Base-by-base conservation (phyloP, 78 protist species). In the Dictyostelium citrinum region DNA sequence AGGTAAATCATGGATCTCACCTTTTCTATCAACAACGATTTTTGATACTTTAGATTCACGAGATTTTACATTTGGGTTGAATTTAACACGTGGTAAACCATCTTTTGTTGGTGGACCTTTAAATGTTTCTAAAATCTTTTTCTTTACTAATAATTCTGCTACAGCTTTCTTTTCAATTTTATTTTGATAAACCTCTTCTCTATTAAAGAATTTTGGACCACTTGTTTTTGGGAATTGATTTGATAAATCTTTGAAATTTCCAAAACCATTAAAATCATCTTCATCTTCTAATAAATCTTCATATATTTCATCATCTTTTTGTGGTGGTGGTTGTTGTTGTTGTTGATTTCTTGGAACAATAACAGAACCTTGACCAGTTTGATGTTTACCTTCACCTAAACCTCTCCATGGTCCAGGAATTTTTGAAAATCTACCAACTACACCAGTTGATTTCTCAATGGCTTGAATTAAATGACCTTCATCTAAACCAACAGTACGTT, bases 341-440 rank as follows among this genome's bases (percentile, higher is more conserved):
- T 7, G 24, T 35, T 12, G 20, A 58, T 9, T 43, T 64, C 35
- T 64, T n/a, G 27, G 12, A 7, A 11, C 8, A n/a, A 27, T 10
- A 10, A 29, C 5, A 11, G 37, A 24, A 67, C 24, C 24, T 70
- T 70, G 72, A 9, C 35, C 35, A 64, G 33, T 27, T 64, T 64
- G 31, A 27, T 64, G 72, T 5, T 64, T 27, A 27, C 35, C 35
- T 24, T 64, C 35, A 64, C 17, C 72, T 9, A 64, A 24, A 39
- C 58, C 82, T 77, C 31, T n/a, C 91, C 91, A 85, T 10, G 91
- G 91, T 1, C 93, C 93, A 17, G 93, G 93, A 11, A 88, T 49
- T 79, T 88, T 88, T 9, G 76, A 43, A 2, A 61, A 22, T 11
- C 35, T 58, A 17, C 81, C 24, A 11, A 35, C 43, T 24, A 43